phyloP scores from a whole-genome alignment of 345 rosid genomes.

The Citrus glauca region DNA sequence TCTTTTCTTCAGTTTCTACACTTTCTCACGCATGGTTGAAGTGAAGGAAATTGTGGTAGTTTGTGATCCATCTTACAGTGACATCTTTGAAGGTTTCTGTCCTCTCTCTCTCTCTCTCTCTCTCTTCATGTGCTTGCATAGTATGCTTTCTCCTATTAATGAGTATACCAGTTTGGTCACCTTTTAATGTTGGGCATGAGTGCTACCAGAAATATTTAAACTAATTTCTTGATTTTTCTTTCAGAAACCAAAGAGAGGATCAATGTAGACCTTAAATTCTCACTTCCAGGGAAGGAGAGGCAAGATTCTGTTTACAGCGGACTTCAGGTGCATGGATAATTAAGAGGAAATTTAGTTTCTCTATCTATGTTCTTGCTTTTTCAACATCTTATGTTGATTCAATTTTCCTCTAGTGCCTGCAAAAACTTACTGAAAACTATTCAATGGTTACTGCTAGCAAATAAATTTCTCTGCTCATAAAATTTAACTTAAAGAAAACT shows the following conservation, averaged over 20 bases:
- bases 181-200: neutral
- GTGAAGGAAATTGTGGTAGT: constrained; percentile 92
- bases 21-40: constrained; percentile 69
- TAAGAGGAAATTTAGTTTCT: neutral
- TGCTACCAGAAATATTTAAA: constrained; percentile 7
- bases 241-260: constrained; percentile 54
- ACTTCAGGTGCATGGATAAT: constrained; percentile 60
- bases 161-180: neutral
- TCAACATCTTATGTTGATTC: neutral
- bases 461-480: neutral
- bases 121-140: neutral
- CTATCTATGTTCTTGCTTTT: neutral
- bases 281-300: constrained; percentile 93
- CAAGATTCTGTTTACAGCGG: constrained; percentile 92
- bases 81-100: constrained; percentile 76
- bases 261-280: constrained; percentile 60
- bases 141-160: neutral
- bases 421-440: neutral
- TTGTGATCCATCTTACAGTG: constrained; percentile 91
- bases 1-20: constrained; percentile 57
- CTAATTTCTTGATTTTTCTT: constrained; percentile 10
- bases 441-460: neutral
- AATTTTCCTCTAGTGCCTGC: neutral
- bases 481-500: neutral
- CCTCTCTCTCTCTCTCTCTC: constrained; percentile 7